Evolutionary conservation across 2,329 filamentous ascomycete species (phyloP), one percentile per base, ranked within the genome.

Genomic region (Aureobasidium leucospermi): DNA sequence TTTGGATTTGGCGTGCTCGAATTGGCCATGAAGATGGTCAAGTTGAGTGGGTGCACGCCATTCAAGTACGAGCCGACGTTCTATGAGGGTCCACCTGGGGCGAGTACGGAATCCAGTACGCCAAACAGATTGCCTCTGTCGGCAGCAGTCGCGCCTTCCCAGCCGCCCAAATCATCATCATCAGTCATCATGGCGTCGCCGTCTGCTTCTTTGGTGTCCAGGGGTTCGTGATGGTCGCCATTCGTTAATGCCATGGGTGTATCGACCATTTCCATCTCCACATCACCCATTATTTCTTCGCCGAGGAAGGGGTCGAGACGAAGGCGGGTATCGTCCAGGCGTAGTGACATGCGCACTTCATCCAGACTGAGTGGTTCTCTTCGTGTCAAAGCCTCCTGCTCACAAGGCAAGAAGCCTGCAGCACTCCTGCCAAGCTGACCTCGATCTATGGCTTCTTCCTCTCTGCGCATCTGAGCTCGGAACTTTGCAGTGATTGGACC

Each of bases 401-500:
- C 91, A 38, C 91, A 77, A 0, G 92, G 93, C 6, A 96, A 75
- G 31, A 96, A 74, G 1, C 91, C 91, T 49, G 83, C 86, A 61
- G 88, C 86, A 61, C 91, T 89, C 65, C 89, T 81, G 16, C 82
- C 78, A 1, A 95, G 71, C 66, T 92, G 88, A 4, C 91, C 90
- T n/a, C 84, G 80, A 42, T 85, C 81, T 29, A 83, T 85, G 0
- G 84, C 82, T 45, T 87, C 81, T 69, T 96, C 91, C 71, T 96
- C 92, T 48, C 79, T 78, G 58, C 85, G 83, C 10, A 96, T 79
- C 69, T 90, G 88, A 61, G 82, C 81, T 63, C 84, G 85, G 73
- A 93, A 96, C 61, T 84, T 86, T 65, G 86, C 82, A 2, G 90
- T 96, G 70, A 91, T 87, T 61, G 96, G 83, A 59, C 74, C 74